Base-by-base conservation (phyloP, 352 stramenopile genomes). In the Pythium pyrilobum region DNA sequence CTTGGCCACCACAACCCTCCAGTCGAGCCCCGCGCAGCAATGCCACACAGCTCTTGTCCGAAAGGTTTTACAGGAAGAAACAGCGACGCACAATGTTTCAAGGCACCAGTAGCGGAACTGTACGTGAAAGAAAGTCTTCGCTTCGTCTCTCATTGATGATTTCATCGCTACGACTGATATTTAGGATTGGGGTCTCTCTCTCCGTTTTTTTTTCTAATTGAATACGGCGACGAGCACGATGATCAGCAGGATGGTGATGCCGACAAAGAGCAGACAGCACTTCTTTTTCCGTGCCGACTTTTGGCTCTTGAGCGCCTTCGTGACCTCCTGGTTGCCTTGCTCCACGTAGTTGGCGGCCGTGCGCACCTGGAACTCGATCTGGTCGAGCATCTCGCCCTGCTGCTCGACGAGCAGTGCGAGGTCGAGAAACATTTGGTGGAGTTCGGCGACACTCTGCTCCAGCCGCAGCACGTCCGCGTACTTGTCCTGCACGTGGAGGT, bases 391-490 rank as follows among this genome's bases (percentile, higher is more conserved):
- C 63, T 99, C 97, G 42, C 96, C 96, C 64, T 98, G 94, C 69
- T 98, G 94, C 60, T 99, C 96, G 10, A 98, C 97, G 10, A 99
- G 70, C 18, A 99, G 68, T 11, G 96, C 96, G 72, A 99, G 87
- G 73, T 99, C 97, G 41, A 99, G 74, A 69, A 99, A 99, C 96
- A 99, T 99, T 85, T 99, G 96, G 69, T 99, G 93, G 23, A 99
- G 75, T 62, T 99, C 96, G 2, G 95, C 88, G 23, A 99, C 96
- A 60, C 78, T 97, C 53, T 97, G 84, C 70, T 99, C 96, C 16
- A 99, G 72, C 32, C 87, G 88, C 31, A 98, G 74, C 16, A 99
- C 95, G 67, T 99, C 97, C 55, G 98, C 89, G 77, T 99, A 99
- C 66, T 98, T 99, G 60, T 97, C 95, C 52, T 96, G 85, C 33